phyloP scores from a whole-genome alignment of 805 yeast species.

The Sugiyamaella smithiae region DNA sequence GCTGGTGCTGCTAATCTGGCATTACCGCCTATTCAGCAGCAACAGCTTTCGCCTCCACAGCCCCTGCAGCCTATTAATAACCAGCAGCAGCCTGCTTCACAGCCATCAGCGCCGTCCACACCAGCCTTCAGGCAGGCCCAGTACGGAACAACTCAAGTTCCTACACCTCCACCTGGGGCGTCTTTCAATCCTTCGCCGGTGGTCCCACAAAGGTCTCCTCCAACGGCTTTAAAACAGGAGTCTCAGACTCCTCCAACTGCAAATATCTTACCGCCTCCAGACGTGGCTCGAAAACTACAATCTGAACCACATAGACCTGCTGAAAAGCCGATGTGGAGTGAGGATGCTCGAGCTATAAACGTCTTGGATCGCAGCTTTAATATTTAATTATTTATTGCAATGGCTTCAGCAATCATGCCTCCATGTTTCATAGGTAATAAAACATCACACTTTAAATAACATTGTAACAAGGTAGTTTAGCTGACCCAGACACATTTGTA shows the following conservation, averaged over 20 bases:
- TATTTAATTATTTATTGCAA: slow-evolving; percentile 12
- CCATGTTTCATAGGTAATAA: too few relatives aligned
- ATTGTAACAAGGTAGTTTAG: too few relatives aligned
- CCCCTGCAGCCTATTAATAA: neutral
- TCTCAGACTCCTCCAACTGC: slow-evolving; percentile 9
- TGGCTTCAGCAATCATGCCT: too few relatives aligned
- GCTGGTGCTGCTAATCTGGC: too few relatives aligned
- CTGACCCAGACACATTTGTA: too few relatives aligned
- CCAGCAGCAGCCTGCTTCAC: slow-evolving; percentile 10
- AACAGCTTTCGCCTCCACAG: slow-evolving; percentile 4
- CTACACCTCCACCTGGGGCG: slow-evolving; percentile 10
- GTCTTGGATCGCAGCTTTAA: slow-evolving; percentile 30
- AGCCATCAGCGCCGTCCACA: slow-evolving; percentile 1
- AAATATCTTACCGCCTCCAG: slow-evolving; percentile 5
- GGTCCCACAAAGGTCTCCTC: slow-evolving; percentile 10
- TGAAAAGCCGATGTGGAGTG: slow-evolving; percentile 30
- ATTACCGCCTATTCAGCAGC: slow-evolving; percentile 5
- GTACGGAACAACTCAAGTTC: neutral
- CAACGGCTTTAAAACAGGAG: neutral
- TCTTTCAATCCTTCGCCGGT: slow-evolving; percentile 3
- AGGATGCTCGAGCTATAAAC: slow-evolving; percentile 33
- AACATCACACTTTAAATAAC: too few relatives aligned
- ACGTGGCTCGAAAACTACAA: neutral
- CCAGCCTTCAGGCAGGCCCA: neutral
- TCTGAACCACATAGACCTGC: neutral